phyloP scores from a whole-genome alignment of 148 eudicot genomes.

The Nepenthes gracilis region DNA sequence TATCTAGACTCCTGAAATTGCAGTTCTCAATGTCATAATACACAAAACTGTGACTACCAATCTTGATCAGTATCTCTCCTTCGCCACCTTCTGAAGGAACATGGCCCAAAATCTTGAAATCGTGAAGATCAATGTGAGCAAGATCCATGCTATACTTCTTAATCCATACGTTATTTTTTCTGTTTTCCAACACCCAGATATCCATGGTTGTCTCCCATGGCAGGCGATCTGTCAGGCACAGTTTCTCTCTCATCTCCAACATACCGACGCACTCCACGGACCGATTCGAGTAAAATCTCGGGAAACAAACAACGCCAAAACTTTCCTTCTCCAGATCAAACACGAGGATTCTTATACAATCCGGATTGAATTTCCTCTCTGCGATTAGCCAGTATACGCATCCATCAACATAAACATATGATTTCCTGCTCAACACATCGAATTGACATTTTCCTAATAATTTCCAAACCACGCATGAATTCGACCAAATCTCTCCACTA shows the following conservation, averaged over 20 bases:
- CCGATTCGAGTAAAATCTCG: constrained; percentile 21
- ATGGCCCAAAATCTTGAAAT: constrained; percentile 28
- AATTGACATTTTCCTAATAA: constrained; percentile 23
- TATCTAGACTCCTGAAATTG: constrained; percentile 4
- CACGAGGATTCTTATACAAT: constrained; percentile 22
- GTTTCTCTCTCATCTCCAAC: constrained; percentile 17
- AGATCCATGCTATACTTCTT: constrained; percentile 24
- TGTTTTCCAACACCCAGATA: constrained; percentile 27
- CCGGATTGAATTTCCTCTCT: constrained; percentile 21
- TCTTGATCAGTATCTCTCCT: constrained; percentile 27
- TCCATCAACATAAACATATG: constrained; percentile 14
- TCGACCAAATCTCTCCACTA: constrained; percentile 10
- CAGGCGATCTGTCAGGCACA: constrained; percentile 28
- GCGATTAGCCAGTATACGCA: constrained; percentile 26
- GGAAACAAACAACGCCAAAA: constrained; percentile 22
- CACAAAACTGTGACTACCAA: constrained; percentile 17
- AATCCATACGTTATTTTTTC: constrained; percentile 15
- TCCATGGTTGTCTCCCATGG: constrained; percentile 28
- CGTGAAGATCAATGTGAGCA: constrained; percentile 21
- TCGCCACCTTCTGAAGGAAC: constrained; percentile 8
- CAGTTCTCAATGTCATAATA: constrained; percentile 14
- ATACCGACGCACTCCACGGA: constrained; percentile 28
- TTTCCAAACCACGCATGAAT: constrained; percentile 10
- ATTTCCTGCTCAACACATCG: constrained; percentile 22
- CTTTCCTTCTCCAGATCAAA: constrained; percentile 16